Base-by-base conservation (phyloP, 495 filamentous ascomycete species). In the Oleoguttula mirabilis region DNA sequence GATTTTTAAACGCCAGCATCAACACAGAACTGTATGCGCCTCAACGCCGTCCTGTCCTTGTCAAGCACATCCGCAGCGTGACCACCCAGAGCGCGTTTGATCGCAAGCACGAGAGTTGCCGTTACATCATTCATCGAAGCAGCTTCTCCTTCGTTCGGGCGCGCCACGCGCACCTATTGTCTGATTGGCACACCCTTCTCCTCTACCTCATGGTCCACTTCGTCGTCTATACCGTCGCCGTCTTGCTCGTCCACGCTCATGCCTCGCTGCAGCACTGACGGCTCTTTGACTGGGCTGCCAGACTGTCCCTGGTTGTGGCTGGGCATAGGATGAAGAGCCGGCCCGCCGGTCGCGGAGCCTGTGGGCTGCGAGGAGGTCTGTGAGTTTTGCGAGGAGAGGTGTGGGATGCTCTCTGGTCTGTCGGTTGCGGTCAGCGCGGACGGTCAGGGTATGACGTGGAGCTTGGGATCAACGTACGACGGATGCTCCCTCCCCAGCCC, bases 401-500 rank as follows among this genome's bases (percentile, higher is more conserved):
- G 90, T 20, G 90, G 90, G 67, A 98, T 98, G 65, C 93, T 82
- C 63, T 98, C 88, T 41, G 90, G 90, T 19, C 48, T 52, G 33
- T 36, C 14, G 30, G n/a, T n/a, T n/a, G 10, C 21, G 19, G 36
- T 39, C 11, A 32, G 10, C n/a, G 21, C 14, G 4, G 24, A n/a
- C 7, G 34, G n/a, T 3, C 11, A 16, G 33, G 10, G 34, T 3
- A 21, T 19, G 36, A 10, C 3, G 21, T 28, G 10, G 28, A 11
- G 4, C n/a, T 3, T 16, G 16, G 24, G n/a, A n/a, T n/a, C n/a
- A 31, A 39, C 36, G 19, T 42, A 53, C 36, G 87, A 76, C 22
- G 90, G 90, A 63, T 98, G 90, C 62, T 92, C 81, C 50, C 81
- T 84, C 51, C 90, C 90, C 59, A 98, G 84, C 59, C 77, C 81